Evolutionary conservation across 352 stramenopile genomes (phyloP), one percentile per base, ranked within the genome.

Genomic region (Phytophthora idaei): DNA sequence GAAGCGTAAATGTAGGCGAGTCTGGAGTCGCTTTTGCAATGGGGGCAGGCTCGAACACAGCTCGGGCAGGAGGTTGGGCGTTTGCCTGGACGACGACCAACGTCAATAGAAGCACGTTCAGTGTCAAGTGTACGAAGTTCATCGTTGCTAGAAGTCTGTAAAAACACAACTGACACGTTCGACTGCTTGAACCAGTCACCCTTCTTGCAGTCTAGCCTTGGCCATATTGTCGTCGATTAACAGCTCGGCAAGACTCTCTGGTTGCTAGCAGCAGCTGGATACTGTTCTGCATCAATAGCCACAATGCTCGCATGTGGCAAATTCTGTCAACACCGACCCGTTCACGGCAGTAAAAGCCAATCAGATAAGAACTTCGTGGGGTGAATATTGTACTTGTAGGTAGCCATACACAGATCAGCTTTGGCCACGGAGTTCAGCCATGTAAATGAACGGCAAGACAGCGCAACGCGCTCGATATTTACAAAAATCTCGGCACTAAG

Each of bases 1-100:
- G 68, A 11, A 81, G 53, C 2, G 58, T 55, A 59, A 84, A 87
- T 8, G 60, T 69, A 7, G 45, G 36, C 1, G 78, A 84, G 45
- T 64, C 57, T 28, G 63, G 55, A 6, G 67, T 50, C 8, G 78
- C 73, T 1, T 60, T 62, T 4, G 71, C 39, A 31, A 77, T 80
- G 17, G 57, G 39, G 5, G 61, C 65, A 28, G 60, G 42, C 1
- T 69, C 61, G 46, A 74, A 74, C 4, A 61, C 55, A 44, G 58
- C 50, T 27, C 62, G 37, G 3, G 41, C 21, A 12, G 56, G 50
- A 1, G 52, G 15, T 28, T 71, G n/a, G 21, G 55, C 58, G 27
- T 44, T 56, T 37, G 49, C 32, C 14, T 4, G 42, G 12, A 27
- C 15, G 11, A 32, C 27, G 7, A 61, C 9, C 11, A 58, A 14